A percentile compares a stretch with the other conserved stretches of the same genome.
These are phyloP conservation scores for Lactarius indigo DNA, from an alignment of 768 basidiomycete species.

Conservation along the genomic window DNA sequence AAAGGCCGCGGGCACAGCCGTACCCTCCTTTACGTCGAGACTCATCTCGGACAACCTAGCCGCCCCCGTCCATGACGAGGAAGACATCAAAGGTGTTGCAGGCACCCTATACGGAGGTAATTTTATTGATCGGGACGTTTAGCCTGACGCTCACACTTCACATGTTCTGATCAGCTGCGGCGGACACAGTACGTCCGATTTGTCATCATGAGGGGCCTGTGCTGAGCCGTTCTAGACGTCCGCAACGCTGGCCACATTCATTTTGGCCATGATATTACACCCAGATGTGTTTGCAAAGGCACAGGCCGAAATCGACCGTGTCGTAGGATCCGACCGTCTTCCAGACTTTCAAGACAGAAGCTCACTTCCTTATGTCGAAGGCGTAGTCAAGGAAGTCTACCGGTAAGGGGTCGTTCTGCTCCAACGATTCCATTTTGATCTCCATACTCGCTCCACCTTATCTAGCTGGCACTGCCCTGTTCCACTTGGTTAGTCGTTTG, in stretches of 20 bases:
- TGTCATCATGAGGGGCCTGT: background rate
- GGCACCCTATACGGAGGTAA: conserved; percentile 25
- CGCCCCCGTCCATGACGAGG: conserved; percentile 18
- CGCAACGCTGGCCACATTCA: conserved; percentile 22
- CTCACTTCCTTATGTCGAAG: conserved; percentile 29
- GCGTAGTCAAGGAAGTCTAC: conserved; percentile 27
- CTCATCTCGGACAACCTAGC: conserved; percentile 22
- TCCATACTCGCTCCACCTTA: background rate
- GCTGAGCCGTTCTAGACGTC: conserved; percentile 18
- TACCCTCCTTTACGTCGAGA: conserved; percentile 25
- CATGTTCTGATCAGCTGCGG: conserved; percentile 23
- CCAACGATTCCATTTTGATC: background rate
- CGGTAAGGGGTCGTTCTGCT: conserved; percentile 12
- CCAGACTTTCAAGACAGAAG: conserved; percentile 29
- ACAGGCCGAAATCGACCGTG: conserved; percentile 31
- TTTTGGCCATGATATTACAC: conserved; percentile 26
- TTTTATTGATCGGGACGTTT: background rate
- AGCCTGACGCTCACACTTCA: conserved; percentile 17
- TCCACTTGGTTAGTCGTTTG: conserved; percentile 21
- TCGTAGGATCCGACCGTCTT: conserved; percentile 29
- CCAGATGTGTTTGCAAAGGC: conserved; percentile 28
- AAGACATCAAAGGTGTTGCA: conserved; percentile 26
- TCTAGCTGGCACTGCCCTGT: conserved; percentile 25
- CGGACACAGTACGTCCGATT: conserved; percentile 21
- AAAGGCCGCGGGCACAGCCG: conserved; percentile 25